Evolutionary conservation across 2,329 filamentous ascomycete species (phyloP).

Genomic region (Neophaeococcomyces aloes): DNA sequence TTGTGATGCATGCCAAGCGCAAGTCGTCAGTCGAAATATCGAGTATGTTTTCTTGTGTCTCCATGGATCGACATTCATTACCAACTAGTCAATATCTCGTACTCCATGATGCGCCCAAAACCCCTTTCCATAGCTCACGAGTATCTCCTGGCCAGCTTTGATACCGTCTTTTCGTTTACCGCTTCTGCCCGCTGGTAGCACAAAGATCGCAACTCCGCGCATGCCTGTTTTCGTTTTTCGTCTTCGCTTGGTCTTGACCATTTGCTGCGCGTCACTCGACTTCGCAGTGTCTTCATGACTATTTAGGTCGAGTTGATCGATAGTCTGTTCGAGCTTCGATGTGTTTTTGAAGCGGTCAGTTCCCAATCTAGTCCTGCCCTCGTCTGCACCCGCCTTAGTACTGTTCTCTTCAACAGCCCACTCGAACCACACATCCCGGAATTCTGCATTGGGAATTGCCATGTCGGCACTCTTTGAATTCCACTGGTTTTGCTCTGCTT

Average conservation of each 20-base stretch:
- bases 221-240: constrained; percentile 1
- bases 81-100: too few relatives aligned
- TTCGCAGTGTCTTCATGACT: neutral
- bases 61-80: too few relatives aligned
- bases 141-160: constrained; percentile 39
- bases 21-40: too few relatives aligned
- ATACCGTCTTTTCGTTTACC: constrained; percentile 36
- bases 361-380: too few relatives aligned
- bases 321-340: neutral
- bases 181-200: constrained; percentile 39
- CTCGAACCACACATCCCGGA: constrained; percentile 28
- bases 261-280: too few relatives aligned
- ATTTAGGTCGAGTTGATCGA: neutral
- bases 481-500: too few relatives aligned
- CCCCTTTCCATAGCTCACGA: constrained; percentile 45
- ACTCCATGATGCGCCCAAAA: constrained; percentile 32
- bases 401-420: neutral
- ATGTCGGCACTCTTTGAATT: neutral
- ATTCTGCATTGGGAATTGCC: constrained; percentile 28
- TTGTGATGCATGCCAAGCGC: too few relatives aligned
- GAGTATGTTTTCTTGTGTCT: too few relatives aligned
- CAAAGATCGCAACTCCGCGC: constrained; percentile 41
- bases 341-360: too few relatives aligned
- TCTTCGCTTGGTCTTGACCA: neutral
- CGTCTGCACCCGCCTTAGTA: neutral